Conservation (phyloP, 208 protist species). For the Acanthamoeba culbertsoni region DNA sequence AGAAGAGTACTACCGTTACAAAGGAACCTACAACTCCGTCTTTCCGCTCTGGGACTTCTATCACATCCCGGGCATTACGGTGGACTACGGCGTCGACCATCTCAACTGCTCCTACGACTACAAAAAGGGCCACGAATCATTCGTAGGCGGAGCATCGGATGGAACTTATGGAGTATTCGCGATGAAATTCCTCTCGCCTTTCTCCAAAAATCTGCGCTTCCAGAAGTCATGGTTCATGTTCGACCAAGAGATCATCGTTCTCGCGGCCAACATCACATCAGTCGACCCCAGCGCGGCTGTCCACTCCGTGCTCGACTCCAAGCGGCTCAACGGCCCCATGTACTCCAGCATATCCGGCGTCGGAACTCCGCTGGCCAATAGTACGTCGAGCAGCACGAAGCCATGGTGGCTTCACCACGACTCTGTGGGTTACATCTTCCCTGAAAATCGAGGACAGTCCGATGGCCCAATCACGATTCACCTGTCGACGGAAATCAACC, state of each 20-base stretch:
- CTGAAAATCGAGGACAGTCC: not conserved
- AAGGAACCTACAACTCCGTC: not conserved
- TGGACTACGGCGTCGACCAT: not conserved
- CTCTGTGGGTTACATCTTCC: slow-evolving; percentile 19
- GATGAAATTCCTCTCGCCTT: not conserved
- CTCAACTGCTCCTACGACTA: not conserved
- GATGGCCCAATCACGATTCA: not conserved
- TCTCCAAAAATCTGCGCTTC: not conserved
- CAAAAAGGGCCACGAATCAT: not conserved
- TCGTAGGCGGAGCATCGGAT: not conserved
- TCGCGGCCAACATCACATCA: not conserved
- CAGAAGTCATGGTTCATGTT: slow-evolving; percentile 46
- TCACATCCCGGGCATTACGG: not conserved
- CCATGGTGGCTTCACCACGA: slow-evolving; percentile 29
- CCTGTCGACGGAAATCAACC: not conserved
- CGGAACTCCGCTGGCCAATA: not conserved
- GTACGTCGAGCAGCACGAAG: not conserved
- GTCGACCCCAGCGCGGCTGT: not conserved
- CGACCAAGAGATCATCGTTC: not conserved
- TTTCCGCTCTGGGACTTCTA: slow-evolving; percentile 27
- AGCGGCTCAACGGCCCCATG: not conserved
- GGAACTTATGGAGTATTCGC: not conserved
- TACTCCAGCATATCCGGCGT: not conserved
- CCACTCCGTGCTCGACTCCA: slow-evolving; percentile 1
- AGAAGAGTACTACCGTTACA: slow-evolving; percentile 11